Evolutionary conservation across 1,284 basidiomycete genomes (phyloP).

Genomic region (Schizophyllum amplum): DNA sequence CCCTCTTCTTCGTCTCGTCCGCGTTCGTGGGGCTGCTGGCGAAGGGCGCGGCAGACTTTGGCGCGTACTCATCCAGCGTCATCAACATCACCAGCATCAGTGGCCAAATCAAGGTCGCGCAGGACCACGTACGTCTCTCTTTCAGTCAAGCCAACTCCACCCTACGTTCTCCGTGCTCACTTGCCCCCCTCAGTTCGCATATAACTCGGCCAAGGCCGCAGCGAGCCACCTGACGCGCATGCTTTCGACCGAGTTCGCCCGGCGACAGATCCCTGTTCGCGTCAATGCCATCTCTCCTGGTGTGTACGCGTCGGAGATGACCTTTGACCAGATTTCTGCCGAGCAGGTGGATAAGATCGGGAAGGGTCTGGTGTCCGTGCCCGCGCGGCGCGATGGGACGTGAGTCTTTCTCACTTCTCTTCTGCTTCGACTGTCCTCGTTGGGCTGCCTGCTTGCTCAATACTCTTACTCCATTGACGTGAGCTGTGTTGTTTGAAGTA

Average conservation of each 20-base stretch:
- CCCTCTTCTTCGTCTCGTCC: slow-evolving; percentile 65
- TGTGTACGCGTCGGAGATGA: slow-evolving; percentile 72
- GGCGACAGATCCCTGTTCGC: slow-evolving; percentile 60
- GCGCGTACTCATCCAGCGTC: slow-evolving; percentile 50
- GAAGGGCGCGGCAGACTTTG: slow-evolving; percentile 53
- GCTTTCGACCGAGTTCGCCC: slow-evolving; percentile 65
- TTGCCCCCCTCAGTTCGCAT: slow-evolving; percentile 53
- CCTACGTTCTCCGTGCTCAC: background rate
- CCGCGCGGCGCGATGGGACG: slow-evolving; percentile 57
- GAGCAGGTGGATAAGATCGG: slow-evolving; percentile 46
- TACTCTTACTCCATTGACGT: no score
- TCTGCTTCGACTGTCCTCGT: background rate
- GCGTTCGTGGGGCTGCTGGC: slow-evolving; percentile 71
- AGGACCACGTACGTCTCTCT: slow-evolving; percentile 69
- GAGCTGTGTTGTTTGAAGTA: no score
- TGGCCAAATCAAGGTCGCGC: slow-evolving; percentile 57
- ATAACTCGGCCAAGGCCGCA: slow-evolving; percentile 74
- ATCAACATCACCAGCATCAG: slow-evolving; percentile 75
- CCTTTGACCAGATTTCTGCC: slow-evolving; percentile 37
- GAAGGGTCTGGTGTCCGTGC: slow-evolving; percentile 49
- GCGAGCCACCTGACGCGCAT: slow-evolving; percentile 66
- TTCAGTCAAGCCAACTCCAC: background rate
- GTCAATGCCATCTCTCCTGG: slow-evolving; percentile 70
- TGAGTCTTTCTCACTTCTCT: slow-evolving; percentile 29
- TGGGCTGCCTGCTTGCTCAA: no score